Evolutionary conservation across 2,329 filamentous ascomycete genomes (phyloP), one percentile per base, ranked within the genome.

Genomic region (Tolypocladium cylindrosporum): DNA sequence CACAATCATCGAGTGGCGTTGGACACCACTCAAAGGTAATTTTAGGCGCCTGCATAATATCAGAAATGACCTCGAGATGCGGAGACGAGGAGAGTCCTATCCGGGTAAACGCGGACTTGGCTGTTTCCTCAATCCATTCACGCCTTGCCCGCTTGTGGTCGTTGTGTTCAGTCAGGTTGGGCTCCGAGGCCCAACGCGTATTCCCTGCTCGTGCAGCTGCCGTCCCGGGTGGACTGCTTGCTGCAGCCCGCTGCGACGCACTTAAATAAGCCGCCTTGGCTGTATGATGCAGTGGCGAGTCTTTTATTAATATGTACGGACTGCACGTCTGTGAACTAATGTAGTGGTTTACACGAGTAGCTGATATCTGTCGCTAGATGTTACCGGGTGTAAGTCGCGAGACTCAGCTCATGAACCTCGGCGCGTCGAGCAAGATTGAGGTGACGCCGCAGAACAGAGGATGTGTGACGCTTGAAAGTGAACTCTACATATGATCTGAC

Each of bases 161-260:
- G 19, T 24, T 19, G 40, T 37, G 31, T 42, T 39, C 16, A 40
- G 40, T 43, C 52, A 31, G 36, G 58, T 59, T 59, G 58, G 58
- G 58, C 58, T 55, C 53, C 40, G 36, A 53, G 42, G 53, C 58
- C 58, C 58, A 53, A 55, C 53, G 55, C 53, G 41, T 52, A 10
- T 43, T 41, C 53, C 39, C 57, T 52, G 53, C 45, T 16, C 43
- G n/a, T 53, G 57, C 57, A 55, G 53, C 52, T 42, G 53, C 53
- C 27, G 7, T 50, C 19, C 42, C 37, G 50, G 51, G 21, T 7
- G 31, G 40, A 37, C 40, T 34, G 55, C n/a, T 10, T 41, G 55
- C 37, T 40, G 41, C 24, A 40, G 43, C 34, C 37, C 21, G 55
- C 42, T 13, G 16, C 10, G 42, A 51, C 14, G 43, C 24, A n/a